Evolutionary conservation across 78 protist species (phyloP).

Genomic region (Tieghemostelium lacteum): DNA sequence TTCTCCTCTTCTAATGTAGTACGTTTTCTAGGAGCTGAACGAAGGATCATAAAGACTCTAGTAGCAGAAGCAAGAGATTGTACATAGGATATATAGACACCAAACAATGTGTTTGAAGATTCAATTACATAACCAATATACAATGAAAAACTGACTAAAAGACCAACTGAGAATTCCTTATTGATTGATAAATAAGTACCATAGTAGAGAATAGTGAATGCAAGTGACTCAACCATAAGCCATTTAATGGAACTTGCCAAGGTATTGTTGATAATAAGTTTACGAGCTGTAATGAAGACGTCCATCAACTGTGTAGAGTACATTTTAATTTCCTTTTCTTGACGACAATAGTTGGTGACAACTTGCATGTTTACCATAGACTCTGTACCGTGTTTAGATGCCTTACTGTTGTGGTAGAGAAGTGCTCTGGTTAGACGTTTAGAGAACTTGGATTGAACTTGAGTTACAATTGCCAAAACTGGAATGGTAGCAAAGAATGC

Average conservation of each 20-base stretch:
- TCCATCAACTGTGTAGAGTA: background rate
- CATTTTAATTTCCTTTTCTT: constrained; percentile 39
- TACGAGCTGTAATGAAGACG: constrained; percentile 40
- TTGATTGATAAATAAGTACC: constrained; percentile 44
- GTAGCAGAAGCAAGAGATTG: constrained; percentile 56
- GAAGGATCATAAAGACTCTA: constrained; percentile 55
- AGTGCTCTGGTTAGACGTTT: constrained; percentile 46
- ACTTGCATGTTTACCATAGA: constrained; percentile 65
- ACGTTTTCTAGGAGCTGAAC: constrained; percentile 64
- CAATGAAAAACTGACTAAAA: constrained; percentile 40
- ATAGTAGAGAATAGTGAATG: constrained; percentile 62
- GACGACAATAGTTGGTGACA: constrained; percentile 46
- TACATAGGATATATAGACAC: constrained; percentile 64
- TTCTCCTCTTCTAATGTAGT: constrained; percentile 19
- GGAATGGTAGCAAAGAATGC: constrained; percentile 67
- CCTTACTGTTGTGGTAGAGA: constrained; percentile 25
- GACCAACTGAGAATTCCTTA: constrained; percentile 62
- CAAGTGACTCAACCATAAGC: constrained; percentile 61
- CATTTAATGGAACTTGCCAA: constrained; percentile 50
- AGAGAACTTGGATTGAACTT: constrained; percentile 42
- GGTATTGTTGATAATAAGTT: constrained; percentile 28
- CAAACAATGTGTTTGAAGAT: constrained; percentile 28
- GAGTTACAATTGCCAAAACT: constrained; percentile 28
- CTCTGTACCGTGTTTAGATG: constrained; percentile 39
- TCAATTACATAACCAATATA: constrained; percentile 71